phyloP scores from a whole-genome alignment of 139 green algal genomes.

The Closterium sp. region DNA sequence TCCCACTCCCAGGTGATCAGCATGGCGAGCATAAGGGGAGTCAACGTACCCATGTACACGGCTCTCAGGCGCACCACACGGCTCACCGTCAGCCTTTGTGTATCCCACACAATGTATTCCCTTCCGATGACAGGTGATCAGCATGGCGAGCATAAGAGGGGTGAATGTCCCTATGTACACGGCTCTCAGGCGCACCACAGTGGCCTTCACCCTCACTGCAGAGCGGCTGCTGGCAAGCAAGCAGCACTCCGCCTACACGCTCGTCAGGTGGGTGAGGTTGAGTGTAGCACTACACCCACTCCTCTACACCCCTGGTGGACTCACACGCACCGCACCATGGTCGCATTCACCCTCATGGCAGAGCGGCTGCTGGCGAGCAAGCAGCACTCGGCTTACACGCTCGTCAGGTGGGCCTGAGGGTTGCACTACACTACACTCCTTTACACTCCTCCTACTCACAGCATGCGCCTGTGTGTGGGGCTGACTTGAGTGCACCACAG shows the following conservation, averaged over 20 bases:
- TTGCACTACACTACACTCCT: no score
- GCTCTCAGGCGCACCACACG: conserved; percentile 37
- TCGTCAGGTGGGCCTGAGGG: conserved; percentile 14
- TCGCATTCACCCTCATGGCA: conserved; percentile 51
- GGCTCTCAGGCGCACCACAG: conserved; percentile 33
- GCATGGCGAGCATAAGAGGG: conserved; percentile 42
- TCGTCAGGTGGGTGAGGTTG: conserved; percentile 24
- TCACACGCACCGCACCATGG: no score
- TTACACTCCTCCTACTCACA: not conserved
- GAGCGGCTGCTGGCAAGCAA: conserved; percentile 4
- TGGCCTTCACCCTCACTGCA: not conserved
- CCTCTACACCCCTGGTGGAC: no score
- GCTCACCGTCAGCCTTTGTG: no score
- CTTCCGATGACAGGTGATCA: conserved; percentile 42
- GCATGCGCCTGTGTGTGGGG: no score
- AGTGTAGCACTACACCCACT: no score
- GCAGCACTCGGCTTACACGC: conserved; percentile 9
- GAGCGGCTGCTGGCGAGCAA: conserved; percentile 11
- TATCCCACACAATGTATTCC: no score
- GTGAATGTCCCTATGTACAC: conserved; percentile 57
- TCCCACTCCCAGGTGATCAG: conserved; percentile 41
- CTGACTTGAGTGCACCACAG: conserved; percentile 13
- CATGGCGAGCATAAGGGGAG: conserved; percentile 44
- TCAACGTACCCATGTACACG: conserved; percentile 57
- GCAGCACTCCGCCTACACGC: conserved; percentile 13